Evolutionary conservation across 768 basidiomycete species (phyloP).

Genomic region (Psilocybe subaeruginosa): DNA sequence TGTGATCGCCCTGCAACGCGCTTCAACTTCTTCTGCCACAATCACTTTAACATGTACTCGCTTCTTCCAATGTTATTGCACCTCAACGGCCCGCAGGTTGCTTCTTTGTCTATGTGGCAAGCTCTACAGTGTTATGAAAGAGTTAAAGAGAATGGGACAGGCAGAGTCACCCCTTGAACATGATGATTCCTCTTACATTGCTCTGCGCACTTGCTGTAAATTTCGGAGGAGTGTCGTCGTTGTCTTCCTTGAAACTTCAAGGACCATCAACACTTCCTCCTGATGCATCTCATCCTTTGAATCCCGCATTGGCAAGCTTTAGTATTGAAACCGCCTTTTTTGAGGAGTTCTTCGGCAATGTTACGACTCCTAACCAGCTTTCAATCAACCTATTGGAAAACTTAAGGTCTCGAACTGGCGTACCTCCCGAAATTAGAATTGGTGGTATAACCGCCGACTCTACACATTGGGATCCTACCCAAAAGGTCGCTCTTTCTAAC

Average conservation of each 20-base stretch:
- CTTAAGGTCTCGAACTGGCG: conserved; percentile 44
- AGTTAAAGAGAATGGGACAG: neutral
- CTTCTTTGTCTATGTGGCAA: conserved; percentile 14
- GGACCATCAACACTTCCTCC: conserved; percentile 45
- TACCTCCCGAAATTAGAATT: conserved; percentile 49
- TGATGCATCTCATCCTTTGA: conserved; percentile 44
- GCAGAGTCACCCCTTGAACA: neutral
- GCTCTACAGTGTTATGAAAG: neutral
- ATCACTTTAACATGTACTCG: neutral
- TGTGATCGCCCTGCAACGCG: conserved; percentile 1
- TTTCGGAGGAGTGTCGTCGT: conserved; percentile 7
- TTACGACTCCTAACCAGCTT: conserved; percentile 42
- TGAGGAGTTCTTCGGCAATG: conserved; percentile 52
- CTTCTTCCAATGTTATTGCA: neutral
- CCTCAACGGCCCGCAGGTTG: neutral
- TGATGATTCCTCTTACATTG: neutral
- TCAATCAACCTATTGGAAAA: conserved; percentile 49
- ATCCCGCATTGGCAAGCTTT: conserved; percentile 52
- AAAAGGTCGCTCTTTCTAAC: conserved; percentile 42
- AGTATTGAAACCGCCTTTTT: conserved; percentile 60
- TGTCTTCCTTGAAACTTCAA: conserved; percentile 33
- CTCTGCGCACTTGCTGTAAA: conserved; percentile 2
- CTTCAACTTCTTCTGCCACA: neutral
- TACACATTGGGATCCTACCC: conserved; percentile 48
- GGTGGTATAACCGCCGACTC: conserved; percentile 60